Percentiles rank a stretch among this genome's conserved stretches.
phyloP scores from a whole-genome alignment of 352 stramenopile species.

The Phytophthora ramorum region DNA sequence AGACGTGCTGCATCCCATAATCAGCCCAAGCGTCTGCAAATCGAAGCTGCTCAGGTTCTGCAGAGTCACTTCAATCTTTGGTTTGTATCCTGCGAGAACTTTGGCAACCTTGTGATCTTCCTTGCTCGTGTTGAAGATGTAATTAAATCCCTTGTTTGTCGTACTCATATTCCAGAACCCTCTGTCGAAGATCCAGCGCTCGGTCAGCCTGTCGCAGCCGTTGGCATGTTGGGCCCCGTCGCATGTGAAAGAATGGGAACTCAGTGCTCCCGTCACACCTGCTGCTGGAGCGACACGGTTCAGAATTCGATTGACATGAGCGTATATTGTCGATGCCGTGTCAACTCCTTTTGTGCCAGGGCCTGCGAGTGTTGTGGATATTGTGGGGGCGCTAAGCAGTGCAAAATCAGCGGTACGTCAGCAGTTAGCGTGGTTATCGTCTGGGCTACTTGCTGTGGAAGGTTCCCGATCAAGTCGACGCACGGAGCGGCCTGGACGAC shows the following conservation, averaged over 20 bases:
- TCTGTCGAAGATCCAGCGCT: constrained; percentile 25
- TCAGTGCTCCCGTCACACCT: constrained; percentile 16
- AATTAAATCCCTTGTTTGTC: constrained; percentile 27
- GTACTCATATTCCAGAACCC: constrained; percentile 26
- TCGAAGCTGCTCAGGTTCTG: constrained; percentile 1
- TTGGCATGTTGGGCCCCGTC: constrained; percentile 14
- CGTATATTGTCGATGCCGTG: too few relatives aligned
- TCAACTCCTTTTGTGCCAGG: too few relatives aligned
- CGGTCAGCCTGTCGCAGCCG: too few relatives aligned
- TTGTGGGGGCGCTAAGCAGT: too few relatives aligned
- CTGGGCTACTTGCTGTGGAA: too few relatives aligned
- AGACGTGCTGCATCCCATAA: not conserved
- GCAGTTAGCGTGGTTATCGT: too few relatives aligned
- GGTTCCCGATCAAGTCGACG: too few relatives aligned
- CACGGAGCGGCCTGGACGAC: too few relatives aligned
- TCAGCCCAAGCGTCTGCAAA: not conserved
- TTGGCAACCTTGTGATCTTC: constrained; percentile 24
- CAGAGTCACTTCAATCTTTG: not conserved
- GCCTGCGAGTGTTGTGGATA: too few relatives aligned
- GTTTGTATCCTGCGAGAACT: constrained; percentile 23
- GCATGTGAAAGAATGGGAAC: constrained; percentile 32
- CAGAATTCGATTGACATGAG: constrained; percentile 30
- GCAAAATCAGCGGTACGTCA: too few relatives aligned
- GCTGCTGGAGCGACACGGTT: constrained; percentile 1
- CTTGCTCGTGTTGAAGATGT: constrained; percentile 24